Evolutionary conservation across 768 basidiomycete genomes (phyloP).

Genomic region (Pisolithus albus): DNA sequence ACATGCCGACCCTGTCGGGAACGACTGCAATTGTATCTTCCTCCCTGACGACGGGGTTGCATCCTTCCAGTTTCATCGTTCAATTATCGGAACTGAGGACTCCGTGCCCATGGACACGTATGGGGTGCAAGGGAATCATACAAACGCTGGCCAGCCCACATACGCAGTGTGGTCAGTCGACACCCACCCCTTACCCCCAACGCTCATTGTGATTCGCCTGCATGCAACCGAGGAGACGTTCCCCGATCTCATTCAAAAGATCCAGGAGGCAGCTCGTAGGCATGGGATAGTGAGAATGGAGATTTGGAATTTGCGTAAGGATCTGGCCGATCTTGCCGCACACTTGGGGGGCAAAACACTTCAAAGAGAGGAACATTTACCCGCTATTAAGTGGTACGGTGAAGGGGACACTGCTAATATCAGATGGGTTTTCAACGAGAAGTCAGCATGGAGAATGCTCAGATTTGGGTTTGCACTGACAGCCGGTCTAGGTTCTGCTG

Average conservation of each 20-base stretch:
- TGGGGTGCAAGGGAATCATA: conserved; percentile 13
- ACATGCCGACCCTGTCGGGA: conserved; percentile 1
- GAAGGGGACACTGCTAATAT: conserved; percentile 25
- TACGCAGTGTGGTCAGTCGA: conserved; percentile 45
- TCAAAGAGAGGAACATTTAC: conserved; percentile 34
- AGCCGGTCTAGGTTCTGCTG: conserved; percentile 31
- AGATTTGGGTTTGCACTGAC: not conserved
- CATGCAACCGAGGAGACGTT: conserved; percentile 27
- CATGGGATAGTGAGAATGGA: conserved; percentile 35
- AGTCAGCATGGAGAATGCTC: conserved; percentile 18
- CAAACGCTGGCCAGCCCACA: conserved; percentile 3
- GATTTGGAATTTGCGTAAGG: conserved; percentile 38
- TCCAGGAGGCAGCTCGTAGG: conserved; percentile 31
- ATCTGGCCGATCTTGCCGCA: conserved; percentile 24
- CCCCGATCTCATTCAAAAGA: conserved; percentile 26
- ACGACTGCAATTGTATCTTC: conserved; percentile 28
- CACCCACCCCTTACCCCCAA: conserved; percentile 20
- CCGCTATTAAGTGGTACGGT: conserved; percentile 48
- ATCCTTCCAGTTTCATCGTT: conserved; percentile 35
- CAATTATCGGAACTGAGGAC: conserved; percentile 13
- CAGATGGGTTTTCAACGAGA: conserved; percentile 46
- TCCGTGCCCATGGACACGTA: conserved; percentile 13
- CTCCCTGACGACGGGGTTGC: conserved; percentile 43
- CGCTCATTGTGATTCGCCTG: conserved; percentile 42
- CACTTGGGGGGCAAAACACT: conserved; percentile 26